A percentile compares a stretch with the other conserved stretches of the same genome.
These are phyloP conservation scores for Hortiboletus campestris DNA, from an alignment of 768 basidiomycete genomes.

Conservation along the genomic window DNA sequence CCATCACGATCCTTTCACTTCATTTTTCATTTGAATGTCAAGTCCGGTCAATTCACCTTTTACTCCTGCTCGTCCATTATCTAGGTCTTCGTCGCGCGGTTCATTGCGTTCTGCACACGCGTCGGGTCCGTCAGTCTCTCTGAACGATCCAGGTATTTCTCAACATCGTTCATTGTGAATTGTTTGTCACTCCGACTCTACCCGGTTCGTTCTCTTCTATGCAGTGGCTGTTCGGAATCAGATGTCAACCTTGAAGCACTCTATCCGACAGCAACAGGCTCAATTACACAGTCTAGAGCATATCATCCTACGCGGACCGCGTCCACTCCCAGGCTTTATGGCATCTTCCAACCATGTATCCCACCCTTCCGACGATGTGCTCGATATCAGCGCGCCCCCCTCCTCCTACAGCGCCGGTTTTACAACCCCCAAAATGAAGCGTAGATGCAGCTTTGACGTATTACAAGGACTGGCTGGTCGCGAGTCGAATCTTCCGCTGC, in stretches of 20 bases:
- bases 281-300: slow-evolving; percentile 71
- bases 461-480: slow-evolving; percentile 71
- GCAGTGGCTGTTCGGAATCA: slow-evolving; percentile 75
- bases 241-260: slow-evolving; percentile 78
- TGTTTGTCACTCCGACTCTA: slow-evolving; percentile 18
- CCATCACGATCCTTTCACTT: slow-evolving; percentile 28
- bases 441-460: slow-evolving; percentile 71
- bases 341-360: slow-evolving; percentile 39
- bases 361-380: slow-evolving; percentile 33
- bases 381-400: slow-evolving; percentile 33
- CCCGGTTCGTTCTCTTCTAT: slow-evolving; percentile 28
- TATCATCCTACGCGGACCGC: slow-evolving; percentile 62
- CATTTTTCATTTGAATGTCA: slow-evolving; percentile 32
- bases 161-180: slow-evolving; percentile 21
- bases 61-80: slow-evolving; percentile 36
- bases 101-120: slow-evolving; percentile 49
- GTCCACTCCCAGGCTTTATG: slow-evolving; percentile 50
- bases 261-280: slow-evolving; percentile 81
- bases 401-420: slow-evolving; percentile 32
- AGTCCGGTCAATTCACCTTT: slow-evolving; percentile 34
- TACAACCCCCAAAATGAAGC: slow-evolving; percentile 49
- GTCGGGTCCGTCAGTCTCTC: slow-evolving; percentile 51
- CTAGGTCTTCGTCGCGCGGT: slow-evolving; percentile 49
- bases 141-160: slow-evolving; percentile 67
- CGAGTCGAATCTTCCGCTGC: slow-evolving; percentile 72